A percentile compares a stretch with the other conserved stretches of the same genome.
These are phyloP conservation scores for Phytophthora ohioensis DNA, from an alignment of 352 stramenopile genomes.

Conservation along the genomic window DNA sequence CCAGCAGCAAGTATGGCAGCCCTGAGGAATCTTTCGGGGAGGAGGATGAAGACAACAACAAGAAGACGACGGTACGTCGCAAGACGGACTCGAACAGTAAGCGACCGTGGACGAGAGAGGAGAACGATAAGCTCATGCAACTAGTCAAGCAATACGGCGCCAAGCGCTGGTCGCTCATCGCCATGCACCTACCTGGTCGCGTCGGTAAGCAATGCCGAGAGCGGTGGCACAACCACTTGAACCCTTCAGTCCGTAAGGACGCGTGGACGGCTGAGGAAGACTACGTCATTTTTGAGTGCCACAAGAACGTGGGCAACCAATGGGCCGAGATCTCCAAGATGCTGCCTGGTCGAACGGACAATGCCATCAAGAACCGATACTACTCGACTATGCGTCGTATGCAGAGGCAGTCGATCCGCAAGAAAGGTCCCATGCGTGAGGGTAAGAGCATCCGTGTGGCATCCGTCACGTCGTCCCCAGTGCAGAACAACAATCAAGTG, in stretches of 20 bases:
- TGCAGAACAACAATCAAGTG: conserved; percentile 36
- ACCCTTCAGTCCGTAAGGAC: conserved; percentile 88
- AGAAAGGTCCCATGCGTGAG: conserved; percentile 84
- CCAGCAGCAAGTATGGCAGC: conserved; percentile 49
- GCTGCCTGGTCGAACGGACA: conserved; percentile 90
- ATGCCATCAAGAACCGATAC: conserved; percentile 93
- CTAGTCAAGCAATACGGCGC: conserved; percentile 91
- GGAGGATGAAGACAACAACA: conserved; percentile 65
- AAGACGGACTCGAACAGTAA: conserved; percentile 90
- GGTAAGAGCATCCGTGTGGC: conserved; percentile 84
- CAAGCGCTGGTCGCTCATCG: conserved; percentile 91
- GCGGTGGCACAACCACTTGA: conserved; percentile 91
- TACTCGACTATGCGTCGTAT: conserved; percentile 93
- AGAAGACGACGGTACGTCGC: conserved; percentile 36
- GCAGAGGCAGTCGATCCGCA: conserved; percentile 88
- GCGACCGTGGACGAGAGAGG: conserved; percentile 85
- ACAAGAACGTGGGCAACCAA: conserved; percentile 93
- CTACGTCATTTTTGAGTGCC: conserved; percentile 91
- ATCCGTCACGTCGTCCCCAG: conserved; percentile 56
- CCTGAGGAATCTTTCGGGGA: conserved; percentile 72
- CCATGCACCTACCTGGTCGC: conserved; percentile 87
- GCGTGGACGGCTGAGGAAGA: conserved; percentile 92
- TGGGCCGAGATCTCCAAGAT: conserved; percentile 94
- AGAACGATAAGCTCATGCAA: conserved; percentile 91
- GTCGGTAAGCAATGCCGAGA: conserved; percentile 92